A percentile compares a stretch with the other conserved stretches of the same genome.
Conservation (phyloP, 2,329 filamentous ascomycete genomes). For the Blastomyces gilchristii region DNA sequence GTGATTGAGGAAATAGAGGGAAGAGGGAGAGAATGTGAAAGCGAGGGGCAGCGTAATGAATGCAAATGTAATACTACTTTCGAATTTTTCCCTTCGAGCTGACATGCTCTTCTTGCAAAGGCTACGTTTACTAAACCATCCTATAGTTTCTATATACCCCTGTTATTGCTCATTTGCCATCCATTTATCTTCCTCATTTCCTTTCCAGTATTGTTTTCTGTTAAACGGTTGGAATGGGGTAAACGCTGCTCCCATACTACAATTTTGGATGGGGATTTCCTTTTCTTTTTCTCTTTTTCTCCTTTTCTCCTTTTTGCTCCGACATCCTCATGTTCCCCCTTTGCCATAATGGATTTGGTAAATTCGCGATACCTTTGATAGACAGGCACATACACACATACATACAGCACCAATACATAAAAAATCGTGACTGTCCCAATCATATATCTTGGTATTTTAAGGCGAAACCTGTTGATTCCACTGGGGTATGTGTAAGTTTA, state of each 20-base stretch:
- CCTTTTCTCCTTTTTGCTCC: neutral
- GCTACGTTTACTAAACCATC: neutral
- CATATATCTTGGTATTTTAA: neutral
- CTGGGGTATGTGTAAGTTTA: too few relatives aligned
- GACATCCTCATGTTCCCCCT: neutral
- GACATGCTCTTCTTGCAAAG: neutral
- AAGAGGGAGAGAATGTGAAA: neutral
- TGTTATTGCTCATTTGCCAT: neutral
- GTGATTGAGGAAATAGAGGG: conserved; percentile 42
- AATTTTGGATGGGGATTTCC: neutral
- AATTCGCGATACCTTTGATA: neutral
- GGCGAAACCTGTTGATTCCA: too few relatives aligned
- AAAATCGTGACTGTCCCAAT: neutral
- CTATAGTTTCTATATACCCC: neutral
- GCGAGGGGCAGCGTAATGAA: neutral
- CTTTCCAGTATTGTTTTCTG: neutral
- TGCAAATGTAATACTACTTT: conserved; percentile 5
- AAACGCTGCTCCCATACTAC: neutral
- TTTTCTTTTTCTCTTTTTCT: neutral
- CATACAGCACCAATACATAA: neutral
- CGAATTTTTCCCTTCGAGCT: neutral
- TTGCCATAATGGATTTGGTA: neutral
- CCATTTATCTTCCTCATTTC: neutral
- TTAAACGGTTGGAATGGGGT: neutral
- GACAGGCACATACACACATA: neutral